Base-by-base conservation (phyloP, 192 early-diverging fungal species). In the Backusella luteola region DNA sequence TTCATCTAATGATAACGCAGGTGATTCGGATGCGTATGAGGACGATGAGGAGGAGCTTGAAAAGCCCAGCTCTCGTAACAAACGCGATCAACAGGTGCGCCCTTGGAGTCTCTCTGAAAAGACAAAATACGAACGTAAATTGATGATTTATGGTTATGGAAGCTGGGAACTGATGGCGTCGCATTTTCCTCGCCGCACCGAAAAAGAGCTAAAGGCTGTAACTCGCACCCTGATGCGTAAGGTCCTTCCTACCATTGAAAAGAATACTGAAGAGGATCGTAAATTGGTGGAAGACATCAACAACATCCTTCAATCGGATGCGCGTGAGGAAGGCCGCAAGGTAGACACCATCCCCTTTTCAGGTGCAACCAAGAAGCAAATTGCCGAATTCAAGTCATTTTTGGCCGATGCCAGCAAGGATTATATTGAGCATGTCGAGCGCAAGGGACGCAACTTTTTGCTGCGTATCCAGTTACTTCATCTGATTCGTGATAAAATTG, bases 391-490 rank as follows among this genome's bases (percentile, higher is more conserved):
- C 83, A 77, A 86, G 42, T 91, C 89, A 38, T 92, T 93, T 75
- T 75, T 95, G 34, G n/a, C 89, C 4, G 90, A 95, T 35, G 90
- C 93, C 1, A 84, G 87, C 9, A 84, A 81, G 15, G 94, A 96
- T 7, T 93, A 95, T 66, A 77, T 84, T 39, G 93, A 96, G n/a
- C 91, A 93, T 78, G 76, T 95, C 49, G 84, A 85, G 15, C 89
- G 88, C 36, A 94, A 92, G 67, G 85, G 87, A 15, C 80, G 87
- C 34, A 95, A 94, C 69, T 80, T 96, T 39, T 81, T 96, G 9
- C 76, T 87, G 1, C 84, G 94, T 36, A 84, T 96, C 11, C 89
- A 91, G 71, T 83, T 96, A 87, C 85, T 96, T 77, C 88, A 92
- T 75, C 85, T 85, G 9, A 91, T 96, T 59, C 90, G 93, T 0